A percentile compares a stretch with the other conserved stretches of the same genome.
Evolutionary conservation across 768 basidiomycete species (phyloP).

Genomic region (Porpolomopsis calyptriformis): DNA sequence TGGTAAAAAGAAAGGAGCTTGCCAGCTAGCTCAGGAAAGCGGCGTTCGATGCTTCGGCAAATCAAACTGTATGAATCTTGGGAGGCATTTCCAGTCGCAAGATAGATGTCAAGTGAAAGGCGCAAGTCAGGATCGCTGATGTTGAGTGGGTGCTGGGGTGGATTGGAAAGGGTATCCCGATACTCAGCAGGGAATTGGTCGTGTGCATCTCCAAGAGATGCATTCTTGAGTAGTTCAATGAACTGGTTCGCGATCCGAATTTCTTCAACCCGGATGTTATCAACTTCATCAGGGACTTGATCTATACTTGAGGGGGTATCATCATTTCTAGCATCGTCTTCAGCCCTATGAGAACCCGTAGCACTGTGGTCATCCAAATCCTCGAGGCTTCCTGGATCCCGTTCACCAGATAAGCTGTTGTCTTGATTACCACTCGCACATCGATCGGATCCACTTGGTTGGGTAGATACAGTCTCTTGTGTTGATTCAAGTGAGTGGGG

Average conservation of each 20-base stretch:
- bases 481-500: too few relatives aligned
- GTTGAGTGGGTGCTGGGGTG: constrained; percentile 7
- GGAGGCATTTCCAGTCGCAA: constrained; percentile 21
- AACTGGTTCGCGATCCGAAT: constrained; percentile 8
- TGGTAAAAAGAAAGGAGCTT: constrained; percentile 20
- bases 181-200: constrained; percentile 7
- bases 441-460: background rate
- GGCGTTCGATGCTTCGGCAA: constrained; percentile 12
- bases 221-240: constrained; percentile 8
- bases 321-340: background rate
- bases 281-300: background rate
- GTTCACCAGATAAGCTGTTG: too few relatives aligned
- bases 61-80: constrained; percentile 21
- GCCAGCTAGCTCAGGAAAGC: constrained; percentile 14
- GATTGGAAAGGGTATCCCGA: constrained; percentile 10
- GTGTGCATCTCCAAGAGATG: constrained; percentile 11
- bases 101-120: constrained; percentile 24
- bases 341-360: background rate
- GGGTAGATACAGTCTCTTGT: background rate
- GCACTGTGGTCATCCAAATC: background rate
- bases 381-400: constrained; percentile 2
- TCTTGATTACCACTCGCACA: background rate
- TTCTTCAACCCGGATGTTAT: constrained; percentile 1
- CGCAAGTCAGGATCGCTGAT: constrained; percentile 16
- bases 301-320: background rate